Evolutionary conservation across 2,329 filamentous ascomycete species (phyloP), one percentile per base, ranked within the genome.

Genomic region (Phialophora tarda): DNA sequence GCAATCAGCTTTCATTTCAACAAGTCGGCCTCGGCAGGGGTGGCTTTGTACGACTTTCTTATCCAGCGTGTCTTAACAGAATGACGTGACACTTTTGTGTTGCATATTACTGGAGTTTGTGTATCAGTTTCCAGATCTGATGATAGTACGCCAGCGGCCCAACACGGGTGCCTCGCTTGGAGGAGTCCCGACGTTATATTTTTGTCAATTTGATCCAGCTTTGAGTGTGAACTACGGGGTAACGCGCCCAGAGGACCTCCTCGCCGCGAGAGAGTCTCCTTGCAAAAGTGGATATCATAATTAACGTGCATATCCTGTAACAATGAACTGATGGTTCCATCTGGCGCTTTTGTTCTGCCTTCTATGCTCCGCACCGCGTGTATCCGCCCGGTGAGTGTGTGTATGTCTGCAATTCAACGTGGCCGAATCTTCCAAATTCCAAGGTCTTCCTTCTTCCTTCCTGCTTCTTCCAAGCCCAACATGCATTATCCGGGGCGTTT

Each of bases 31-130:
- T 51, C 38, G 38, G 38, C 48, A 51, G 48, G 11, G 21, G 48
- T 14, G 48, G 23, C 23, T 26, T 51, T 51, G 21, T 26, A 51
- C 48, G 48, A 28, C 21, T 51, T 51, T 51, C 48, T 51, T 51
- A 51, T 51, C 23, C 10, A 51, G 48, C 48, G 48, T 51, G 48
- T 51, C 48, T 51, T 51, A 51, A 51, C 48, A 51, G 21, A 12
- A 51, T 28, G 48, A 51, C 48, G 12, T 44, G 38, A n/a, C 17
- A n/a, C 4, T 44, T 44, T 51, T 28, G 14, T 51, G 48, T 14
- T 51, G 48, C 48, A 51, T 51, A 51, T 28, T 26, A 26, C 38
- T 14, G 48, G 48, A 51, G 48, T 28, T 51, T 51, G 24, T 14
- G 24, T 28, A 17, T 51, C 48, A 28, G 48, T 14, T 12, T 17